Percentiles rank a stretch among this genome's conserved stretches.
Conservation (phyloP, 2,329 filamentous ascomycete genomes). For the Geoglossum cookeanum region DNA sequence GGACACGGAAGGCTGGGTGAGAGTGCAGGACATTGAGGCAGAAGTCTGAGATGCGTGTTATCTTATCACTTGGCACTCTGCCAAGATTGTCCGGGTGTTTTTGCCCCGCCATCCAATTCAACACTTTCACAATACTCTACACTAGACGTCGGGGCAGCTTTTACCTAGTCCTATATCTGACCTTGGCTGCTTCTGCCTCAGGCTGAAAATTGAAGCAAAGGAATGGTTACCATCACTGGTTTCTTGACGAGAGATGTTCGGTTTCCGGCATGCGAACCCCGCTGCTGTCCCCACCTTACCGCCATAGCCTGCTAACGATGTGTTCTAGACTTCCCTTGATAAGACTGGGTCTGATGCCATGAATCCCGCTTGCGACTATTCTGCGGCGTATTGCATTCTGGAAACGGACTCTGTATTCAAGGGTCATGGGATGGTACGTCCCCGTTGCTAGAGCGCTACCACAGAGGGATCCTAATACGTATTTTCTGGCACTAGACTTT, state of each 20-base stretch:
- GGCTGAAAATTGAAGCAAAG: neutral
- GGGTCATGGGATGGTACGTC: slow-evolving; percentile 41
- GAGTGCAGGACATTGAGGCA: neutral
- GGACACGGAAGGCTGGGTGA: neutral
- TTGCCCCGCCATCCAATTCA: no score
- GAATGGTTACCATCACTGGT: slow-evolving; percentile 47
- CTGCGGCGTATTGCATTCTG: slow-evolving; percentile 82
- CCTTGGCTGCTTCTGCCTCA: no score
- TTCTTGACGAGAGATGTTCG: slow-evolving; percentile 56
- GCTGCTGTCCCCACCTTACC: neutral
- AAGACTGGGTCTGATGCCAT: slow-evolving; percentile 95
- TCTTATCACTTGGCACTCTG: neutral
- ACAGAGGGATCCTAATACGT: neutral
- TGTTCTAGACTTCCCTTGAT: slow-evolving; percentile 57
- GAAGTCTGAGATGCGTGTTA: neutral
- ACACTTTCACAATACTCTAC: no score
- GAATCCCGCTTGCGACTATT: slow-evolving; percentile 89
- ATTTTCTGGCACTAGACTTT: slow-evolving; percentile 33
- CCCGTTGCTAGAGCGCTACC: neutral
- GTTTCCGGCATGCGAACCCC: slow-evolving; percentile 34
- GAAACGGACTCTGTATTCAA: slow-evolving; percentile 53
- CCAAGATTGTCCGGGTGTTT: no score
- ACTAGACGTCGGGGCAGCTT: no score
- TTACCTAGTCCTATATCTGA: no score
- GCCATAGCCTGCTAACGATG: neutral